Evolutionary conservation across 192 early-diverging fungal genomes (phyloP), one percentile per base, ranked within the genome.

Genomic region (Phlyctochytrium arcticum): DNA sequence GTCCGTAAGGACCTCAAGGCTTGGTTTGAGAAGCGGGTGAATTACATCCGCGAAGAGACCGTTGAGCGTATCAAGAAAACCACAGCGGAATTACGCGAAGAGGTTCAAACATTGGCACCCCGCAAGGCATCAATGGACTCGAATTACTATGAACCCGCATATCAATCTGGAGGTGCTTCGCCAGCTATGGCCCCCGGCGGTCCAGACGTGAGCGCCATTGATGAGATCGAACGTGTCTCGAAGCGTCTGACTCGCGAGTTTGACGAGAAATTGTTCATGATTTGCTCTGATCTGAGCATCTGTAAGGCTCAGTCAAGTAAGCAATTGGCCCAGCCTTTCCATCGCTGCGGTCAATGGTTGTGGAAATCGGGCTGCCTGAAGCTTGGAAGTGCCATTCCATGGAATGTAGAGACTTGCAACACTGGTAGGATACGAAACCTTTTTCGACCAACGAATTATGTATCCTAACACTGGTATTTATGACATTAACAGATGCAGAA

Each of bases 211-310:
- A 53, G 50, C 15, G 21, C 19, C 15, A 12, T 57, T 36, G 55
- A 57, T 57, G n/a, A n/a, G n/a, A n/a, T n/a, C n/a, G n/a, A n/a
- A n/a, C 15, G 23, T 10, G 17, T 48, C 36, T n/a, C 24, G 12
- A 34, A 32, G 32, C n/a, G 46, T 10, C 48, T 80, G 26, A 55
- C 59, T 4, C 32, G 72, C 19, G 79, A 81, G 2, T 79, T 80
- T 58, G 81, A 83, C 61, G 77, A 81, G 62, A 83, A 83, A 59
- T 65, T 83, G 31, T 79, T 65, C 65, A 33, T 73, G 5, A 35
- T 83, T 15, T 72, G 71, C 36, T 66, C 71, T 3, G 79, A 83
- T 48, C 24, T 83, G 32, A 72, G 59, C 12, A 67, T 61, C 19
- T 75, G 76, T 57, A 81, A 77, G 50, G 24, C 67, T 3, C 32